Evolutionary conservation across 1,284 basidiomycete genomes (phyloP).

Genomic region (Vanrija sp.): DNA sequence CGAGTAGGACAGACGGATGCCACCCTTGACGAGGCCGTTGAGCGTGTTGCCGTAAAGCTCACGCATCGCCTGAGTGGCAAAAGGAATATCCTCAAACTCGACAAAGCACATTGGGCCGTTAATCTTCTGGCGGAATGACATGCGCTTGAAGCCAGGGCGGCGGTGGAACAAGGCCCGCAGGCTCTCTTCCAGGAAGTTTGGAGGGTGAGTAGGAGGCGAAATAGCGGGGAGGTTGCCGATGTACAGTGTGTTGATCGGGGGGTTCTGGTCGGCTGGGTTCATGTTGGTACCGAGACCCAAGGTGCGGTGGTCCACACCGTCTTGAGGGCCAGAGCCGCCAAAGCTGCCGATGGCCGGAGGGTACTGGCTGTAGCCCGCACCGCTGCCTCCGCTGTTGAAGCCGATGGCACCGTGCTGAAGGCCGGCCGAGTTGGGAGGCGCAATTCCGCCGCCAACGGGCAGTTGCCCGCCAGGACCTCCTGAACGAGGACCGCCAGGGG

Average conservation of each 20-base stretch:
- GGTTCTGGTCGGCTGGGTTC: conserved; percentile 77
- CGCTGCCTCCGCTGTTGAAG: neutral
- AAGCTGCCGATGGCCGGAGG: conserved; percentile 8
- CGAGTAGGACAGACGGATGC: conserved; percentile 92
- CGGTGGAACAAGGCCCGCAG: conserved; percentile 74
- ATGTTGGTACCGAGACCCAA: conserved; percentile 21
- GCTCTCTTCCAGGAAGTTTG: conserved; percentile 77
- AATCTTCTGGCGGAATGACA: conserved; percentile 91
- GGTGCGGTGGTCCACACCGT: conserved; percentile 14
- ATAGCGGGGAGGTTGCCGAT: conserved; percentile 87
- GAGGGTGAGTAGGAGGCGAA: conserved; percentile 59
- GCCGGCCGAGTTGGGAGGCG: neutral
- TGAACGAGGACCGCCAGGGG: conserved; percentile 4
- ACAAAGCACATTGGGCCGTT: conserved; percentile 98
- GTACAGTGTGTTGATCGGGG: conserved; percentile 84
- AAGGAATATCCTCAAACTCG: conserved; percentile 87
- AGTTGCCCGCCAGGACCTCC: neutral
- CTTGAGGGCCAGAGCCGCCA: conserved; percentile 4
- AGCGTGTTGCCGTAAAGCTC: conserved; percentile 89
- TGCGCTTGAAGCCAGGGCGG: conserved; percentile 78
- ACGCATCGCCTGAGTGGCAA: conserved; percentile 77
- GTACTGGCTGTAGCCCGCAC: conserved; percentile 8
- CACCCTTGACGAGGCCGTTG: conserved; percentile 85
- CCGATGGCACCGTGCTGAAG: conserved; percentile 4
- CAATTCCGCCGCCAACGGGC: neutral